These are phyloP conservation scores for Bolboschoenus planiculmis DNA, from an alignment of 176 grass and related monocot species.

Conservation along the genomic window DNA sequence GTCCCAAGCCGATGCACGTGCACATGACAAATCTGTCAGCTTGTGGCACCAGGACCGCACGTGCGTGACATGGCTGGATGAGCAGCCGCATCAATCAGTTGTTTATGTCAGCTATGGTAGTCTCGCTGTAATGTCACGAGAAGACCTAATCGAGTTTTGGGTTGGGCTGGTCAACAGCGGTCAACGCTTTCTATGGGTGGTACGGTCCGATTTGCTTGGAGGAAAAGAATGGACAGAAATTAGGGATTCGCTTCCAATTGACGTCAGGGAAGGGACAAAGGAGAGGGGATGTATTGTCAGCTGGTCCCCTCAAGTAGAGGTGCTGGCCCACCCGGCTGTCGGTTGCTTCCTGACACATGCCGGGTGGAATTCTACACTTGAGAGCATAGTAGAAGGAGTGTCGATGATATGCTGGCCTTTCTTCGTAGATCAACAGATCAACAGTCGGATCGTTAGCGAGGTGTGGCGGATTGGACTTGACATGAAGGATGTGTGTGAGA, in stretches of 20 bases:
- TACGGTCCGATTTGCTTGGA: neutral
- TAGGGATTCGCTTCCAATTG: neutral
- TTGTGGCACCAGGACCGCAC: neutral
- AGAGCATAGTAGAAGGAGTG: neutral
- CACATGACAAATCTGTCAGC: neutral
- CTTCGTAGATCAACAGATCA: neutral
- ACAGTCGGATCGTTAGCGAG: neutral
- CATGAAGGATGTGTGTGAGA: slow-evolving; percentile 1
- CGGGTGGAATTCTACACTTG: slow-evolving; percentile 2
- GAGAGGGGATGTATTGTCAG: slow-evolving; percentile 2
- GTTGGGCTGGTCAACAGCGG: neutral
- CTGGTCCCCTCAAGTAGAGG: neutral
- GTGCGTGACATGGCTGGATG: slow-evolving; percentile 15
- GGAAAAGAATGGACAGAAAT: neutral
- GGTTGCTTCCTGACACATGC: slow-evolving; percentile 11
- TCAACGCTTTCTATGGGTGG: neutral
- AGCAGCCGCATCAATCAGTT: neutral
- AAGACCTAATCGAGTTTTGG: neutral
- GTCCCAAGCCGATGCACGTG: neutral
- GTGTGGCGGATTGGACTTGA: neutral
- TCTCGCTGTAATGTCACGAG: neutral
- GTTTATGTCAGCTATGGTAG: slow-evolving; percentile 5
- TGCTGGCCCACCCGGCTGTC: neutral
- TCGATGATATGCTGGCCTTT: slow-evolving; percentile 11
- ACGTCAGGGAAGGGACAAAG: neutral